These are phyloP conservation scores for Hordeum pubiflorum DNA, from an alignment of 202 grass and related monocot species.

Conservation along the genomic window DNA sequence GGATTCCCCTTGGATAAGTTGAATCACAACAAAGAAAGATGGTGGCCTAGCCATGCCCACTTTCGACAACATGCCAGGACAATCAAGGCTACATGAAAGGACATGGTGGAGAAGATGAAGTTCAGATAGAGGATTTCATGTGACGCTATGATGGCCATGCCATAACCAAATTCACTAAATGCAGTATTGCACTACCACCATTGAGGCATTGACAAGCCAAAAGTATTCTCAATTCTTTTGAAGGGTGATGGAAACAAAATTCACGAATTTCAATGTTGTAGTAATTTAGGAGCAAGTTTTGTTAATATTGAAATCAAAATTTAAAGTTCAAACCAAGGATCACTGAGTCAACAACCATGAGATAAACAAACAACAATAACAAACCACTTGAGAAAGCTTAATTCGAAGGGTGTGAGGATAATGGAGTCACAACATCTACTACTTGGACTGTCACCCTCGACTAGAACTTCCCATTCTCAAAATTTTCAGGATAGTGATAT, in stretches of 20 bases:
- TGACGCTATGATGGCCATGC: background rate
- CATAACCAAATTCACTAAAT: background rate
- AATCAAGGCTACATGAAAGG: background rate
- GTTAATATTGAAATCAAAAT: background rate
- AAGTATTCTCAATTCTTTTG: background rate
- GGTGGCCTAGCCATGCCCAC: background rate
- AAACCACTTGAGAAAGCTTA: background rate
- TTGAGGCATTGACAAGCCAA: background rate
- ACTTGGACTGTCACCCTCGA: background rate
- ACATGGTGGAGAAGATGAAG: background rate
- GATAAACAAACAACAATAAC: background rate
- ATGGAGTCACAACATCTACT: background rate
- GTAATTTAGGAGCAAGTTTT: background rate
- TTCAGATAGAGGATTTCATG: background rate
- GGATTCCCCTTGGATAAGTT: background rate
- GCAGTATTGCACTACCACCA: background rate
- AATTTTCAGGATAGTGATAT: background rate
- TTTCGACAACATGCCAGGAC: background rate
- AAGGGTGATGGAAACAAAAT: background rate
- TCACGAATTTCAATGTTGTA: background rate
- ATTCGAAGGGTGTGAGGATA: background rate
- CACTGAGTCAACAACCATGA: background rate
- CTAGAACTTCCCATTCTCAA: background rate
- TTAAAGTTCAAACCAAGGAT: background rate
- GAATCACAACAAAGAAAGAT: conserved; percentile 1